Evolutionary conservation across 495 filamentous ascomycete species (phyloP).

Genomic region (Lasiosphaeriaceae sp.): DNA sequence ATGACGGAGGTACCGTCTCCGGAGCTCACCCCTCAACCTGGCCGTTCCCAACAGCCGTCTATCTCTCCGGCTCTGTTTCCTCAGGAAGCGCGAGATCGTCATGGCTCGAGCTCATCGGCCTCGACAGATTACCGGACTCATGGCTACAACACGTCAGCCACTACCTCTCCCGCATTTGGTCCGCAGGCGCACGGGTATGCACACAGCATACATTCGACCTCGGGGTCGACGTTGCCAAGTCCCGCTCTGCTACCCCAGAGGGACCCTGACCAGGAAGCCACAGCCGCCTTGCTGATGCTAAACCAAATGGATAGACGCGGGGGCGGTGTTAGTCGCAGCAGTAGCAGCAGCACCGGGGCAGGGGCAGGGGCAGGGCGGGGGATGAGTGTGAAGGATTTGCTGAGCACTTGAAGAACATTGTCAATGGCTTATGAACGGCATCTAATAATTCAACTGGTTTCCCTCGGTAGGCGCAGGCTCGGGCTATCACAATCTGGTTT

Average conservation of each 20-base stretch:
- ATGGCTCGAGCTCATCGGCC: slow-evolving; percentile 44
- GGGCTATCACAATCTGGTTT: background rate
- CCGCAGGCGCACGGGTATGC: slow-evolving; percentile 29
- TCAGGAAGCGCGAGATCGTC: slow-evolving; percentile 32
- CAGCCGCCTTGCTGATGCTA: slow-evolving; percentile 74
- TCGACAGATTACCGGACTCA: slow-evolving; percentile 38
- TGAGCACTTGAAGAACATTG: slow-evolving; percentile 47
- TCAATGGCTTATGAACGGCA: background rate
- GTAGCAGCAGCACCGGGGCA: slow-evolving; percentile 11
- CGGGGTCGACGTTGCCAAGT: slow-evolving; percentile 45
- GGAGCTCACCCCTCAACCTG: slow-evolving; percentile 25
- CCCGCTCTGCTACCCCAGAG: slow-evolving; percentile 44
- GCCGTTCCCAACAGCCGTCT: slow-evolving; percentile 38
- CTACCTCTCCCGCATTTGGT: slow-evolving; percentile 46
- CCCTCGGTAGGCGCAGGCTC: background rate
- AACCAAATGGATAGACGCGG: slow-evolving; percentile 56
- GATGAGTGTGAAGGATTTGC: slow-evolving; percentile 77
- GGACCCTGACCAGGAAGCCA: slow-evolving; percentile 71
- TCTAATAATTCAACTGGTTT: background rate
- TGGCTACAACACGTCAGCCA: slow-evolving; percentile 42
- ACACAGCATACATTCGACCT: slow-evolving; percentile 26
- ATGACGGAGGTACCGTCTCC: slow-evolving; percentile 43
- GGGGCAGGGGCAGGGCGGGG: slow-evolving; percentile 38
- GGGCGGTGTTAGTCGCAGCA: background rate
- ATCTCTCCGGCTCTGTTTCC: slow-evolving; percentile 46